Base-by-base conservation (phyloP, 2,329 filamentous ascomycete genomes). In the Aspergillus novofumigatus region DNA sequence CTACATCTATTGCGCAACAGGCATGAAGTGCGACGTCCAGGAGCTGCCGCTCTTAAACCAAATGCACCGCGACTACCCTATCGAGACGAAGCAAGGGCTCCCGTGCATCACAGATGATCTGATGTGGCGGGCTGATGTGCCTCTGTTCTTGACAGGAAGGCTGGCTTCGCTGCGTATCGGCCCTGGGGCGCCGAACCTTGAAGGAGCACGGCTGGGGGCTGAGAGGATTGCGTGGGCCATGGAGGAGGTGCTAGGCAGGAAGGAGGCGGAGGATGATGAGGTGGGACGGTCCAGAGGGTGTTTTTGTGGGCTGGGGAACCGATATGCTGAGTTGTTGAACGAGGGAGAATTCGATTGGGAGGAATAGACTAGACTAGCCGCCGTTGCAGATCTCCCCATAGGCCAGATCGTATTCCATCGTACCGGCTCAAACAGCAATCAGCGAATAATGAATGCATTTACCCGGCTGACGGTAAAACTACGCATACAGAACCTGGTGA, bases 1-100 rank as follows among this genome's bases (percentile, higher is more conserved):
- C 69, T 89, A 88, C 71, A 84, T 92, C 60, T 89, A 89, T 72
- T 90, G 88, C 65, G 89, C 90, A 14, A 93, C 90, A 0, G 90
- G 90, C 0, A 83, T 89, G 42, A 80, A 85, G 51, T 83, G 84
- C 0, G 80, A 91, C 61, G 83, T 91, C 26, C 67, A 73, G 1
- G 78, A 78, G 1, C 77, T 92, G 23, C 81, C 86, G 0, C 85
- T 86, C 55, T 74, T 93, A 11, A 73, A 83, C 55, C 81, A 76
- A 0, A 82, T 93, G 67, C 72, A 83, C 8, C 60, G 75, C 3
- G 79, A 84, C 20, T 78, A 87, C 59, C 88, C 88, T 0, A 80
- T 93, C 35, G 73, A 84, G 17, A 81, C 78, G 0, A 79, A 84
- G 25, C 84, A 85, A 3, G 90, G 90, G 0, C 75, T 92, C 21